These are phyloP conservation scores for Zygoascus ofunaensis DNA, from an alignment of 805 yeast genomes.

Conservation along the genomic window DNA sequence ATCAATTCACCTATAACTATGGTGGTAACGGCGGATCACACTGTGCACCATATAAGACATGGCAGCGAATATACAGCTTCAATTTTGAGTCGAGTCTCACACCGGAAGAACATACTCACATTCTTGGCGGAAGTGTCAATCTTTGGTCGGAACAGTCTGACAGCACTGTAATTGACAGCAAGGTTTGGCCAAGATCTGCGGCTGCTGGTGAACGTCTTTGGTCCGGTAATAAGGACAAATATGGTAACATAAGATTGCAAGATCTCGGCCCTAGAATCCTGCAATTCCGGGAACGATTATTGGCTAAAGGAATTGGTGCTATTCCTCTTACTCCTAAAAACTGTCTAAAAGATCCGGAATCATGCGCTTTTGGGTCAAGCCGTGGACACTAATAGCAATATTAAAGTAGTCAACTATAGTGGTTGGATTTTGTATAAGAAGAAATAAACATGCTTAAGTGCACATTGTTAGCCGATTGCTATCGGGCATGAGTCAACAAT, in stretches of 20 bases:
- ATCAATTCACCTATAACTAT: conserved; percentile 24
- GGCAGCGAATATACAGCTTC: conserved; percentile 33
- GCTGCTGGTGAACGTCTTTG: conserved; percentile 34
- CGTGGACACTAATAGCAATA: too few relatives aligned
- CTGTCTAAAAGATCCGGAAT: conserved; percentile 30
- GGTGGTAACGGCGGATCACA: conserved; percentile 30
- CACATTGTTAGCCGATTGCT: not conserved
- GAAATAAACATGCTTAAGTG: too few relatives aligned
- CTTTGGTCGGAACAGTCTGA: conserved; percentile 35
- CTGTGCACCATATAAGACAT: conserved; percentile 37
- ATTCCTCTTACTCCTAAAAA: conserved; percentile 31
- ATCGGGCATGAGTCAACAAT: too few relatives aligned
- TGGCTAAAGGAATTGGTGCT: conserved; percentile 29
- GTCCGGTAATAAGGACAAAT: conserved; percentile 32
- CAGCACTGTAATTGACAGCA: conserved; percentile 23
- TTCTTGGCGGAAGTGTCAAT: conserved; percentile 33
- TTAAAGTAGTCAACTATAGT: too few relatives aligned
- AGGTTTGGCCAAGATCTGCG: conserved; percentile 35
- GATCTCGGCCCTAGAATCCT: conserved; percentile 29
- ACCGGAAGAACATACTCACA: conserved; percentile 22
- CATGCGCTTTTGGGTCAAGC: conserved; percentile 27
- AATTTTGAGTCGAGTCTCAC: conserved; percentile 29
- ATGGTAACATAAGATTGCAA: conserved; percentile 25
- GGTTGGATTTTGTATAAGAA: too few relatives aligned
- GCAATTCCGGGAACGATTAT: conserved; percentile 33